Evolutionary conservation across 345 rosid species (phyloP).

Genomic region (Camelina neglecta): DNA sequence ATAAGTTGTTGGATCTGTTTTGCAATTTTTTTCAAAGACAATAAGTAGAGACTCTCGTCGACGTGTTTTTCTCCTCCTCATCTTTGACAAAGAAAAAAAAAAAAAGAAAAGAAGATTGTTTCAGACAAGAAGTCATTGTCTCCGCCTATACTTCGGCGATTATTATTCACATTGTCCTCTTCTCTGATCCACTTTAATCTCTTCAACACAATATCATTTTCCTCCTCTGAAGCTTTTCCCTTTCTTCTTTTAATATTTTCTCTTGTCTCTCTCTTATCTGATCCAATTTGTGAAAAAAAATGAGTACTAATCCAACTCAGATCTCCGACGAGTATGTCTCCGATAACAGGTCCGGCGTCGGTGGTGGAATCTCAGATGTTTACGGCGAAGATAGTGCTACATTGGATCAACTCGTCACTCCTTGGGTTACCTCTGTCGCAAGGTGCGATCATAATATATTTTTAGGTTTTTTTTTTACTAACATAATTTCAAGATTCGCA

Average conservation of each 20-base stretch:
- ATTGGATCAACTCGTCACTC: slow-evolving; percentile 47
- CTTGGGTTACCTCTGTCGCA: slow-evolving; percentile 46
- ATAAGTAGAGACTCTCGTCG: slow-evolving; percentile 15
- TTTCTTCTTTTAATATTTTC: background rate
- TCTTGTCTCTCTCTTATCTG: background rate
- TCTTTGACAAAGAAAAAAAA: background rate
- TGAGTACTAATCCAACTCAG: slow-evolving; percentile 17
- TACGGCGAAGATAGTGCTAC: slow-evolving; percentile 45
- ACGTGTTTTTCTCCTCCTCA: background rate
- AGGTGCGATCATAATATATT: slow-evolving; percentile 1
- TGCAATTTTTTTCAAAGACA: background rate
- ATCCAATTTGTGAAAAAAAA: slow-evolving; percentile 16
- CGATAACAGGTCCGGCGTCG: slow-evolving; percentile 37
- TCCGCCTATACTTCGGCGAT: slow-evolving; percentile 17
- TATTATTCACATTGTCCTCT: slow-evolving; percentile 32
- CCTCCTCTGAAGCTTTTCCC: background rate
- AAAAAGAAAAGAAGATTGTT: background rate
- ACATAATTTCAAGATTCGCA: background rate
- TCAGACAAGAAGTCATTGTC: slow-evolving; percentile 21
- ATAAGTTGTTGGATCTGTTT: background rate
- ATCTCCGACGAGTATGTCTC: slow-evolving; percentile 29
- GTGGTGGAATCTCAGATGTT: slow-evolving; percentile 38
- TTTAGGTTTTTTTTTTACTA: background rate
- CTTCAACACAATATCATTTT: background rate
- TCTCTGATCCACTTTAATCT: slow-evolving; percentile 5